phyloP scores from a whole-genome alignment of 2,329 filamentous ascomycete genomes.

The Microthyrium microscopicum region DNA sequence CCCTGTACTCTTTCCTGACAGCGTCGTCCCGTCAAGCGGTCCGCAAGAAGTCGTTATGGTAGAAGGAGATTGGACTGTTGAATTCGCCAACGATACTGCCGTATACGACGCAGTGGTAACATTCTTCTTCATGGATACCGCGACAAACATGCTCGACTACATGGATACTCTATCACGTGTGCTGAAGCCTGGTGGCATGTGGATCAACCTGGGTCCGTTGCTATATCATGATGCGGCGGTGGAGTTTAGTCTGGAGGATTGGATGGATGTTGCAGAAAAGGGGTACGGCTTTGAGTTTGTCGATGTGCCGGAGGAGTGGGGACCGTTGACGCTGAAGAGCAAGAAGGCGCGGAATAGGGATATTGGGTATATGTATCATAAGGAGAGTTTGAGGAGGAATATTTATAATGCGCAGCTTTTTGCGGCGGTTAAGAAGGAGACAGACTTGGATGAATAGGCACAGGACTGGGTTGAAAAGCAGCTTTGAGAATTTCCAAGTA shows the following conservation, averaged over 20 bases:
- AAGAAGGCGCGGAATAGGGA: conserved; percentile 3
- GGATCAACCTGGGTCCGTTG: conserved; percentile 7
- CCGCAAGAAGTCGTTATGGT: conserved; percentile 3
- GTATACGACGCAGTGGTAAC: conserved; percentile 5
- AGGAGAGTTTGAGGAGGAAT: conserved; percentile 1
- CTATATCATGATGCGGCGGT: conserved; percentile 3
- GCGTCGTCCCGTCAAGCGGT: neutral
- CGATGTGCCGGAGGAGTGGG: conserved; percentile 2
- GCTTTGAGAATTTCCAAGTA: too few species aligned
- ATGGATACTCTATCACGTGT: conserved; percentile 5
- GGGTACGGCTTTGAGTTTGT: conserved; percentile 8
- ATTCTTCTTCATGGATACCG: conserved; percentile 8
- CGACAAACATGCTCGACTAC: conserved; percentile 5
- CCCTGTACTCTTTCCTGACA: conserved; percentile 3
- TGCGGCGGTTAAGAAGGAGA: conserved; percentile 5
- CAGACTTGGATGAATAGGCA: conserved; percentile 1
- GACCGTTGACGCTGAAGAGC: conserved; percentile 1
- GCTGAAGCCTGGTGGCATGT: conserved; percentile 6
- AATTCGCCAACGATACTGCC: conserved; percentile 2
- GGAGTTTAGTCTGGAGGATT: conserved; percentile 6
- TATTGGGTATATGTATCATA: conserved; percentile 4
- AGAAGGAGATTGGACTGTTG: conserved; percentile 7
- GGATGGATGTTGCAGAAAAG: conserved; percentile 3
- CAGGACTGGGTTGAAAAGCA: too few species aligned
- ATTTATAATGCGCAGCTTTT: conserved; percentile 4